These are phyloP conservation scores for Penicillium brasilianum DNA, from an alignment of 2,329 filamentous ascomycete genomes.

Conservation along the genomic window DNA sequence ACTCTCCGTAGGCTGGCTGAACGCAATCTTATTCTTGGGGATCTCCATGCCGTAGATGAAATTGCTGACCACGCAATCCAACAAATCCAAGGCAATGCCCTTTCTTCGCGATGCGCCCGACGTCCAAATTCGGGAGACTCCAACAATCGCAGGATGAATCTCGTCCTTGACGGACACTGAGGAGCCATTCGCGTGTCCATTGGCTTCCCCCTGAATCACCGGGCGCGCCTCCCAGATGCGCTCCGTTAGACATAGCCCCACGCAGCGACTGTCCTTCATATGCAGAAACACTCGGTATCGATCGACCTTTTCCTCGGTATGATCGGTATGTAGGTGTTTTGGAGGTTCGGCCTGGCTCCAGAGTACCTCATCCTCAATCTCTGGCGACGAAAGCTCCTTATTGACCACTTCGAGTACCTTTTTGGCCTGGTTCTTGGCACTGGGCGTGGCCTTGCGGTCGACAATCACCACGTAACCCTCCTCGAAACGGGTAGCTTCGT, in stretches of 20 bases:
- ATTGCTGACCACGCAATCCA: slow-evolving; percentile 61
- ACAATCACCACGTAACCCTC: slow-evolving; percentile 63
- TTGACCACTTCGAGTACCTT: slow-evolving; percentile 67
- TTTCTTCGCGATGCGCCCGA: slow-evolving; percentile 60
- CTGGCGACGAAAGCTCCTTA: slow-evolving; percentile 64
- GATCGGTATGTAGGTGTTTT: slow-evolving; percentile 42
- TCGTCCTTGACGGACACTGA: slow-evolving; percentile 54
- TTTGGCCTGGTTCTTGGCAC: slow-evolving; percentile 58
- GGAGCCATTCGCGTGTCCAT: slow-evolving; percentile 38
- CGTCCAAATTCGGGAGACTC: slow-evolving; percentile 70
- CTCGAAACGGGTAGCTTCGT: slow-evolving; percentile 55
- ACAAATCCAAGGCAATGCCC: slow-evolving; percentile 62
- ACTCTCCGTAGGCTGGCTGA: slow-evolving; percentile 69
- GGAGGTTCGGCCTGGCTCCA: slow-evolving; percentile 58
- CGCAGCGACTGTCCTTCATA: slow-evolving; percentile 64
- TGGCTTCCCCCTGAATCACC: slow-evolving; percentile 44
- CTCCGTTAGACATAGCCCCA: slow-evolving; percentile 66
- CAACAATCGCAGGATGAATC: slow-evolving; percentile 57
- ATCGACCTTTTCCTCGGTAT: slow-evolving; percentile 47
- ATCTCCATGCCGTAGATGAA: slow-evolving; percentile 63
- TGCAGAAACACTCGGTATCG: slow-evolving; percentile 67
- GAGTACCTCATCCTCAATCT: slow-evolving; percentile 61
- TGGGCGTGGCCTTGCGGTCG: slow-evolving; percentile 58
- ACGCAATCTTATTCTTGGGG: slow-evolving; percentile 62
- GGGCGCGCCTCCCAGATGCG: slow-evolving; percentile 62